Base-by-base conservation (phyloP, 2,329 filamentous ascomycete species). In the Pyrenophora seminiperda region DNA sequence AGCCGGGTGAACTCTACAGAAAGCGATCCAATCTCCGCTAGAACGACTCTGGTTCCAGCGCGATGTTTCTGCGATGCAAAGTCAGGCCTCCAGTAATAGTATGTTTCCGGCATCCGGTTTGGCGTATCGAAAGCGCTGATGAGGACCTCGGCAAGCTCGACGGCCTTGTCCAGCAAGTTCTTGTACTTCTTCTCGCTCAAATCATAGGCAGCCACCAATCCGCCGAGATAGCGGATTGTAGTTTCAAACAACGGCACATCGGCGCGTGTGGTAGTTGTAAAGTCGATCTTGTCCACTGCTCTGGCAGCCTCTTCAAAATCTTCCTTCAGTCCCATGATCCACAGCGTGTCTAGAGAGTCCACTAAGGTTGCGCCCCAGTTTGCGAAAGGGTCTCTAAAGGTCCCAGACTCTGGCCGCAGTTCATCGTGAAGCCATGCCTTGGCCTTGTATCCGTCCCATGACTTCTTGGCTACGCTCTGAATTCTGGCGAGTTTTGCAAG, bases 281-380 rank as follows among this genome's bases (percentile, higher is more conserved):
- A 89, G 66, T 88, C 84, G 43, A 89, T 83, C 5, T 73, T 55
- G 62, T 80, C 75, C 5, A 84, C 80, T 1, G 82, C 83, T 43
- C 77, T 73, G 3, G 86, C 82, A 2, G 86, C 86, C 57, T 82
- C 77, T 24, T 83, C 77, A 62, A 90, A 90, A 50, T 90, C 86
- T 0, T 81, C 75, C 54, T 79, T 79, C 65, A 89, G 59, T 3
- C 81, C 86, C 81, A 90, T 85, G 56, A 90, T 86, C 86, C 86
- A 89, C 11, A 90, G 75, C n/a, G 84, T 84, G 65, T 90, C 87
- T 43, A 88, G 76, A 2, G 83, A 49, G 75, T 96, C 91, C 4
- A 96, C 89, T 53, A 96, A 71, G 0, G 91, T 95, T 13, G 91
- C 91, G 14, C 89, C 89, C 91, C 91, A 96, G 41, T 89, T 90